A percentile compares a stretch with the other conserved stretches of the same genome.
phyloP scores from a whole-genome alignment of 768 basidiomycete species.

The Baorangia bicolor region DNA sequence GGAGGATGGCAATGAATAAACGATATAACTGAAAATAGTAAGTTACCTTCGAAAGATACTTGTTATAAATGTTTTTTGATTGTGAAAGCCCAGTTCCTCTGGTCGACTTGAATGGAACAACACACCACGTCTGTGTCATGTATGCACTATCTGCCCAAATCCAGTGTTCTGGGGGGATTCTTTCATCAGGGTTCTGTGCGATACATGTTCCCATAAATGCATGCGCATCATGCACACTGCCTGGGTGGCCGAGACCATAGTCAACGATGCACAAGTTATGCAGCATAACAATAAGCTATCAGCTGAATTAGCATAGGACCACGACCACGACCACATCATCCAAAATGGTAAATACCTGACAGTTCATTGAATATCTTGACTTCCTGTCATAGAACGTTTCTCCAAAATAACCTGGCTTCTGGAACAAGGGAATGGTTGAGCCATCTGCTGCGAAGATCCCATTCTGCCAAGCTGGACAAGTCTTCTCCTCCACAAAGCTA shows the following conservation, averaged over 20 bases:
- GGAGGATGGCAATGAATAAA: background rate
- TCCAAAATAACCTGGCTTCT: slow-evolving; percentile 7
- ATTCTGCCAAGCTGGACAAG: too few species aligned
- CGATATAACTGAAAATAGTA: background rate
- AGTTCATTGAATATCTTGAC: slow-evolving; percentile 21
- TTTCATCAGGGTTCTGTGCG: background rate
- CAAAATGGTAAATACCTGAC: too few species aligned
- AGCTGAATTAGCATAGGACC: too few species aligned
- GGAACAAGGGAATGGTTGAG: background rate
- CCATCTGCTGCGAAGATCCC: background rate
- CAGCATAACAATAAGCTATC: background rate
- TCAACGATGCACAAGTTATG: background rate
- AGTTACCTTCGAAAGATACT: background rate
- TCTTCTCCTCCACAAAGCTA: too few species aligned
- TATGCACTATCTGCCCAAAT: slow-evolving; percentile 6
- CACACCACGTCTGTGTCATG: background rate
- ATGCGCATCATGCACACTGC: background rate
- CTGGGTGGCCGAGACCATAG: background rate
- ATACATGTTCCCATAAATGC: background rate
- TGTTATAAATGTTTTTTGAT: background rate
- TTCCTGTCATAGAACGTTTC: slow-evolving; percentile 17
- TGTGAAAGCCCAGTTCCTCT: background rate
- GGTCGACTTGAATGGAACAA: background rate
- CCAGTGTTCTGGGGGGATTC: background rate
- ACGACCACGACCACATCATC: too few species aligned